Base-by-base conservation (phyloP, 2,329 filamentous ascomycete genomes). In the Capronia americana region DNA sequence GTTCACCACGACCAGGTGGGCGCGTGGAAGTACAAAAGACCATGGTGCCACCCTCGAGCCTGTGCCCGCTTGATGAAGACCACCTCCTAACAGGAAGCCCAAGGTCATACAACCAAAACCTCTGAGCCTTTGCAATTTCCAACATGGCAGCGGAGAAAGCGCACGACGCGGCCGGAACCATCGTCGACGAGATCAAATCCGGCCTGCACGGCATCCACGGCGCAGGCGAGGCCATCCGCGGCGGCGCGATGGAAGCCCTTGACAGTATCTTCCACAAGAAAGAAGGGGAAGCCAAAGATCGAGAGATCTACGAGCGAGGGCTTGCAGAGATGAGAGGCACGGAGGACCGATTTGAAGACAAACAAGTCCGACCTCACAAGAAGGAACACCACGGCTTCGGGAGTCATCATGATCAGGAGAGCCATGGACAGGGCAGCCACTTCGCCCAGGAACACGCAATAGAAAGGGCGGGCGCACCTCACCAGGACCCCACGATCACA, bases 181-280 rank as follows among this genome's bases (percentile, higher is more conserved):
- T 69, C 1, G 64, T 65, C 51, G 34, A 59, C 3, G 50, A 64
- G 2, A 57, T 69, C 61, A 57, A 56, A 12, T 64, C 64, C 17
- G 69, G 63, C 32, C 30, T 69, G 1, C 65, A 70, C 38, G 64
- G 67, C 55, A 60, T 66, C 30, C 69, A 81, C 77, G 79, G 79
- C 7, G 73, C 74, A 20, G 79, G 79, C 5, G 79, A 81, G 66
- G 75, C 76, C 3, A 69, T 81, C 38, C 78, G 79, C 20, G 79
- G 79, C 4, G 74, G 74, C 1, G 56, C 78, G 3, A 77, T 72
- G 61, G 74, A 76, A n/a, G 75, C 77, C 0, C 74, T 80, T 50
- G 79, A 81, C 66, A 72, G 75, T 59, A 71, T 77, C 4, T 79
- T 80, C 68, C 75, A 78, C 30, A 74, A 77, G 23, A 62, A 74